Evolutionary conservation across 345 rosid genomes (phyloP).

Genomic region (Eucalyptus dawsonii): DNA sequence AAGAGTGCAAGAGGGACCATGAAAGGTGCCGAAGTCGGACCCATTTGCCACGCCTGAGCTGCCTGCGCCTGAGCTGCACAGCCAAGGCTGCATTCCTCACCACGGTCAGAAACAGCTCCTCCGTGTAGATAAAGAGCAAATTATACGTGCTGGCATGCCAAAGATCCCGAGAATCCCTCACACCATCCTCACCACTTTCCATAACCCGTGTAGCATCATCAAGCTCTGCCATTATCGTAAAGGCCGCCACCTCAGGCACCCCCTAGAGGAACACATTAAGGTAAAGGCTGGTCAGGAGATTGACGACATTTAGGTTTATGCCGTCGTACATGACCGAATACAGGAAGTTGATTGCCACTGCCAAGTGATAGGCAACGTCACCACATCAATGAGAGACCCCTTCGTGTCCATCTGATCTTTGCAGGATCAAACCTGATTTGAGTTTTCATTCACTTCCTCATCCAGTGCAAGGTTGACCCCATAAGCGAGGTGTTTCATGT

Average conservation of each 20-base stretch:
- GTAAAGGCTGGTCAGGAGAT: conserved; percentile 51
- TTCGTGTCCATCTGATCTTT: neutral
- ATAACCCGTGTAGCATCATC: too few species aligned
- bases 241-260: too few species aligned
- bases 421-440: neutral
- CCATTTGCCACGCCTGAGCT: too few species aligned
- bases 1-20: too few species aligned
- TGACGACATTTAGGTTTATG: conserved; percentile 66
- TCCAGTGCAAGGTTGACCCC: too few species aligned
- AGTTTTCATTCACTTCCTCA: too few species aligned
- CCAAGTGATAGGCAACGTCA: conserved; percentile 35
- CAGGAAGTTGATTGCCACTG: conserved; percentile 31
- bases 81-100: conserved; percentile 26
- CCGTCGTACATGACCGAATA: conserved; percentile 73
- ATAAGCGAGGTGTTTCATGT: too few species aligned
- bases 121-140: conserved; percentile 6
- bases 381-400: conserved; percentile 56
- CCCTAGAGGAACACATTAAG: accelerated
- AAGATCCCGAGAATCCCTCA: conserved; percentile 73
- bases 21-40: too few species aligned
- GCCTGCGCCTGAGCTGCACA: too few species aligned
- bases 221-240: too few species aligned
- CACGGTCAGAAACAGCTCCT: conserved; percentile 80
- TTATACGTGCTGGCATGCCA: conserved; percentile 65
- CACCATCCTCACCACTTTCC: conserved; percentile 2